phyloP scores from a whole-genome alignment of 2,329 filamentous ascomycete genomes.

The Sordariomycetes sp. region DNA sequence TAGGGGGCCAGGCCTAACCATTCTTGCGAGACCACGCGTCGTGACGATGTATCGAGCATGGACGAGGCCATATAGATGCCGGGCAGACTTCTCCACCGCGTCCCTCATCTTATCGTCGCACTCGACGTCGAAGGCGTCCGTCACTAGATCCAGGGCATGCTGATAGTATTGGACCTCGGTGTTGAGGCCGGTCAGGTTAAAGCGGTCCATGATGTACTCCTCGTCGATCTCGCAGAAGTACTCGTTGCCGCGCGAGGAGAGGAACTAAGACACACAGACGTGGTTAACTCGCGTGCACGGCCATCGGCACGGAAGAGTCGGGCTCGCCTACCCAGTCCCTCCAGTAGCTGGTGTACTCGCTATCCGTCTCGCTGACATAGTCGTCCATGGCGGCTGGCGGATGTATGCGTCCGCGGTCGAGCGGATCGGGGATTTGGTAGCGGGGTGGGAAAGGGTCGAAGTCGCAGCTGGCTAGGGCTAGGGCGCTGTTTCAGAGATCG shows the following conservation, averaged over 20 bases:
- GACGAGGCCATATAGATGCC: constrained; percentile 90
- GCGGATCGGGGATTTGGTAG: not conserved
- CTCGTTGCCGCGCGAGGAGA: constrained; percentile 93
- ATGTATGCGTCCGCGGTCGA: not conserved
- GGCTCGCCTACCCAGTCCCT: constrained; percentile 80
- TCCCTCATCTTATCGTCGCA: constrained; percentile 98
- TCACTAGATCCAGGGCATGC: constrained; percentile 94
- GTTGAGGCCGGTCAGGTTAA: constrained; percentile 95
- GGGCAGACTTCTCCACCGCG: constrained; percentile 92
- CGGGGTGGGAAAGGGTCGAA: not conserved
- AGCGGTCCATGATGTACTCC: constrained; percentile 94
- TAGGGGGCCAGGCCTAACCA: constrained; percentile 52
- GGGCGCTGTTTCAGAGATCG: not conserved
- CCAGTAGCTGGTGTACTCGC: constrained; percentile 99
- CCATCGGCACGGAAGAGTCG: not conserved
- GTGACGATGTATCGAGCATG: constrained; percentile 97
- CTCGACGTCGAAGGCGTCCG: constrained; percentile 96
- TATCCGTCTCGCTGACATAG: constrained; percentile 95
- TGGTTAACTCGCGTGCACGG: not conserved
- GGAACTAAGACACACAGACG: constrained; percentile 55
- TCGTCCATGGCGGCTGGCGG: constrained; percentile 72
- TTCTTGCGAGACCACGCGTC: constrained; percentile 85
- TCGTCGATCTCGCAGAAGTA: constrained; percentile 99
- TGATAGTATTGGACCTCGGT: constrained; percentile 98
- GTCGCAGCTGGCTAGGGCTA: not conserved